These are phyloP conservation scores for Aspergillus funiculosus DNA, from an alignment of 495 filamentous ascomycete genomes.

Conservation along the genomic window DNA sequence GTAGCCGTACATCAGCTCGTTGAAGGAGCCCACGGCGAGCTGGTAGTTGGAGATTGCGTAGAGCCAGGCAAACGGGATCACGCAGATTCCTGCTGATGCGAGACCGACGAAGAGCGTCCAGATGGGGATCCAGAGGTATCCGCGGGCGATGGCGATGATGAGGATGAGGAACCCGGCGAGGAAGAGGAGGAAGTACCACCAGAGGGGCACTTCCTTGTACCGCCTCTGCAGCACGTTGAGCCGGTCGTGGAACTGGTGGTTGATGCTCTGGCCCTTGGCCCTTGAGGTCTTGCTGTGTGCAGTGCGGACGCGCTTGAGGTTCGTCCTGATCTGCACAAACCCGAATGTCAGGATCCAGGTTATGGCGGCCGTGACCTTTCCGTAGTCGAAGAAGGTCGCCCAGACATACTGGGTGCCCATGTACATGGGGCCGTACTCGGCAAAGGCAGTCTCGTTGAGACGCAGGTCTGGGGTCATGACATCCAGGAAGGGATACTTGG, in stretches of 20 bases:
- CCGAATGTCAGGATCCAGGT: constrained; percentile 54
- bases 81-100: constrained; percentile 44
- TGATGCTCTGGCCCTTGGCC: too few species aligned
- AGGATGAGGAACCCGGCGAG: constrained; percentile 41
- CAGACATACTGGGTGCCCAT: constrained; percentile 50
- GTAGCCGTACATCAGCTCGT: constrained; percentile 52
- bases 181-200: constrained; percentile 50
- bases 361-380: constrained; percentile 49
- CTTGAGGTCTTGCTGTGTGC: too few species aligned
- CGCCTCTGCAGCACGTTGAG: too few species aligned
- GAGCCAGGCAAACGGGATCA: constrained; percentile 50
- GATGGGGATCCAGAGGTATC: constrained; percentile 51
- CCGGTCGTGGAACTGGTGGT: too few species aligned
- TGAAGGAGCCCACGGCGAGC: constrained; percentile 48
- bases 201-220: constrained; percentile 50
- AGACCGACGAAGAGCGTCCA: constrained; percentile 48
- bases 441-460: constrained; percentile 50
- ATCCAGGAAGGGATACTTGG: constrained; percentile 39
- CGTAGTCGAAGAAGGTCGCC: constrained; percentile 54
- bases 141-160: constrained; percentile 39
- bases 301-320: too few species aligned
- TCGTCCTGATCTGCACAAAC: too few species aligned
- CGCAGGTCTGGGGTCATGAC: constrained; percentile 43
- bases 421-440: constrained; percentile 45
- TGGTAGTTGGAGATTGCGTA: constrained; percentile 53